These are phyloP conservation scores for Aspergillus sp. DNA, from an alignment of 2,329 filamentous ascomycete species.

Conservation along the genomic window DNA sequence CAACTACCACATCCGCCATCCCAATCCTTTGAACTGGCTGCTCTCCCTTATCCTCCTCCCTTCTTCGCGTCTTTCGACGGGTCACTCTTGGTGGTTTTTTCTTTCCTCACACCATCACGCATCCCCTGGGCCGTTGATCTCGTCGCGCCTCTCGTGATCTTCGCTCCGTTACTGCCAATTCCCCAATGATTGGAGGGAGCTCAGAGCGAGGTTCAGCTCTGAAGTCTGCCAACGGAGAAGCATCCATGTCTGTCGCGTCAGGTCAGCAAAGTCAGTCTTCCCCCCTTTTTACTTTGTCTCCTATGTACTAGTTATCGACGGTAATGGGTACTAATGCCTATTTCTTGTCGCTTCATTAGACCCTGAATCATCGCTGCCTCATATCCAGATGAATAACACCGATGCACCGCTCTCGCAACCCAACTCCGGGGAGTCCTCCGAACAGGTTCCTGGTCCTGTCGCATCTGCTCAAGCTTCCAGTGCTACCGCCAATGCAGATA, in stretches of 20 bases:
- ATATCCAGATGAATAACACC: slow-evolving; percentile 14
- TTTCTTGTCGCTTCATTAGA: slow-evolving; percentile 12
- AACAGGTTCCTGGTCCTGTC: slow-evolving; percentile 4
- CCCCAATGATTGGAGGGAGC: slow-evolving; percentile 30
- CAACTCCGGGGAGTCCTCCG: slow-evolving; percentile 10
- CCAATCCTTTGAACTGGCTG: too few relatives aligned
- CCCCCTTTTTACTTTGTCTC: not conserved
- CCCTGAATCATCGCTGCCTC: slow-evolving; percentile 17
- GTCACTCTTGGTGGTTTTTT: slow-evolving; percentile 15
- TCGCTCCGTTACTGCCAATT: slow-evolving; percentile 15
- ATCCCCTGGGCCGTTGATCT: slow-evolving; percentile 5
- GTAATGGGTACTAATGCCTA: slow-evolving; percentile 1
- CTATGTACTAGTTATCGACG: slow-evolving; percentile 7
- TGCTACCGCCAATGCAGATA: slow-evolving; percentile 8
- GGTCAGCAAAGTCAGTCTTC: slow-evolving; percentile 22
- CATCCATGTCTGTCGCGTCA: slow-evolving; percentile 28
- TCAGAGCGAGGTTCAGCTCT: slow-evolving; percentile 24
- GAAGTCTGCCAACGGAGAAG: slow-evolving; percentile 22
- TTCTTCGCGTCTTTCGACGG: slow-evolving; percentile 12
- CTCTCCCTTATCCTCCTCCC: slow-evolving; percentile 2
- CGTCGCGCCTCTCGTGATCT: slow-evolving; percentile 7
- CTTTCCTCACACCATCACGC: slow-evolving; percentile 5
- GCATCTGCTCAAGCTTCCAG: slow-evolving; percentile 13
- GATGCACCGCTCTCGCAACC: slow-evolving; percentile 17
- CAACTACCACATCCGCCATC: too few relatives aligned